These are phyloP conservation scores for Crithidia brevicula DNA, from an alignment of 208 protist genomes.

Conservation along the genomic window DNA sequence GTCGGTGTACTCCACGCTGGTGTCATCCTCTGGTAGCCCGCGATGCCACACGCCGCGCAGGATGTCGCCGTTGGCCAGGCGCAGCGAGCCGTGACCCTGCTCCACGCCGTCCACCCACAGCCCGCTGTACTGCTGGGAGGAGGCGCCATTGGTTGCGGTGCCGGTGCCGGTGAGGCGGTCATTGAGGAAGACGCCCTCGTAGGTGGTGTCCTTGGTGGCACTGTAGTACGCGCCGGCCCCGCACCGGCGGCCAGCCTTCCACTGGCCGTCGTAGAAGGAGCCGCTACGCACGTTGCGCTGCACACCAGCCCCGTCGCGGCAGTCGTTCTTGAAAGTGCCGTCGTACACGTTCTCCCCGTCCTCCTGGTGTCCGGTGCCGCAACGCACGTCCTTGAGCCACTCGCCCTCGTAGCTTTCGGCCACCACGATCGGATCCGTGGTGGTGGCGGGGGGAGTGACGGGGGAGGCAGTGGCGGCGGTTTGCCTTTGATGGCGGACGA, in stretches of 20 bases:
- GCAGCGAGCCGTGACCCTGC: conserved; percentile 81
- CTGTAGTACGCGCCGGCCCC: conserved; percentile 69
- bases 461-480: too few species aligned
- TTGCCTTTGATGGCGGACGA: conserved; percentile 4
- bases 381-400: conserved; percentile 65
- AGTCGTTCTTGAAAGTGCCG: conserved; percentile 59
- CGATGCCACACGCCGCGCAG: conserved; percentile 76
- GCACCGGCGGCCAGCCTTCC: conserved; percentile 65
- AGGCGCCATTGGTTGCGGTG: conserved; percentile 21
- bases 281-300: conserved; percentile 56
- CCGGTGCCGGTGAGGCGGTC: conserved; percentile 71
- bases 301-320: conserved; percentile 68
- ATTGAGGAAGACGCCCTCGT: conserved; percentile 81
- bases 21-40: conserved; percentile 62
- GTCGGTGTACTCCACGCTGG: conserved; percentile 62
- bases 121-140: conserved; percentile 68
- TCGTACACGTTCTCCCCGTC: conserved; percentile 74
- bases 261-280: conserved; percentile 80
- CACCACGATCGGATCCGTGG: conserved; percentile 14
- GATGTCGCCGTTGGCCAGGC: conserved; percentile 81
- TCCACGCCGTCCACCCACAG: conserved; percentile 81
- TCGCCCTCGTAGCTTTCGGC: conserved; percentile 71
- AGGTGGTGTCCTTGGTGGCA: conserved; percentile 53
- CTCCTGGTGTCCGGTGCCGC: conserved; percentile 72
- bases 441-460: not conserved